phyloP scores from a whole-genome alignment of 2,329 filamentous ascomycete genomes.

The Paraphaeosphaeria minitans region DNA sequence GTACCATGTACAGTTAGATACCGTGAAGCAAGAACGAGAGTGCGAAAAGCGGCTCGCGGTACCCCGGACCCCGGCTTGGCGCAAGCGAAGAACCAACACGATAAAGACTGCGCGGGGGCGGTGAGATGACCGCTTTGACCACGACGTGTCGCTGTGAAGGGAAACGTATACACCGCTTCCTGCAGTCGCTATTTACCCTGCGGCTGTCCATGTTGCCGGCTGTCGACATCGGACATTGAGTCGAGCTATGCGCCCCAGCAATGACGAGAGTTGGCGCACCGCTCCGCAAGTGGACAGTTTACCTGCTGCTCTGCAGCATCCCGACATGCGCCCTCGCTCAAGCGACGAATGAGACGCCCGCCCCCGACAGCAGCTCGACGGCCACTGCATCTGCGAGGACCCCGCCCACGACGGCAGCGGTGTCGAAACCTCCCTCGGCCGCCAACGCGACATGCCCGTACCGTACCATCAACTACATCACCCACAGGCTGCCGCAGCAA shows the following conservation, averaged over 20 bases:
- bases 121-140: slow-evolving; percentile 21
- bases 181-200: slow-evolving; percentile 9
- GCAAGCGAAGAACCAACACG: slow-evolving; percentile 6
- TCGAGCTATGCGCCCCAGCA: slow-evolving; percentile 46
- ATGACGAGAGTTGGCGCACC: slow-evolving; percentile 47
- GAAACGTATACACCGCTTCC: slow-evolving; percentile 16
- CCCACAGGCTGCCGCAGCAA: slow-evolving; percentile 75
- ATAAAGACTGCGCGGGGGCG: slow-evolving; percentile 18
- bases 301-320: slow-evolving; percentile 42
- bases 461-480: slow-evolving; percentile 81
- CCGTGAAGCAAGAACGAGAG: no score
- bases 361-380: slow-evolving; percentile 27
- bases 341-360: slow-evolving; percentile 39
- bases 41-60: slow-evolving; percentile 7
- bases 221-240: slow-evolving; percentile 24
- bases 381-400: slow-evolving; percentile 28
- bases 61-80: slow-evolving; percentile 11
- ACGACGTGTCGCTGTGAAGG: slow-evolving; percentile 16
- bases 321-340: slow-evolving; percentile 32
- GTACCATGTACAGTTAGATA: no score
- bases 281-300: slow-evolving; percentile 44
- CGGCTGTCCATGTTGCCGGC: slow-evolving; percentile 17
- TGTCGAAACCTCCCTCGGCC: slow-evolving; percentile 14
- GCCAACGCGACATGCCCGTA: slow-evolving; percentile 52
- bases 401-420: slow-evolving; percentile 20